Evolutionary conservation across 2,329 filamentous ascomycete genomes (phyloP).

Genomic region (Colletotrichum orbiculare): DNA sequence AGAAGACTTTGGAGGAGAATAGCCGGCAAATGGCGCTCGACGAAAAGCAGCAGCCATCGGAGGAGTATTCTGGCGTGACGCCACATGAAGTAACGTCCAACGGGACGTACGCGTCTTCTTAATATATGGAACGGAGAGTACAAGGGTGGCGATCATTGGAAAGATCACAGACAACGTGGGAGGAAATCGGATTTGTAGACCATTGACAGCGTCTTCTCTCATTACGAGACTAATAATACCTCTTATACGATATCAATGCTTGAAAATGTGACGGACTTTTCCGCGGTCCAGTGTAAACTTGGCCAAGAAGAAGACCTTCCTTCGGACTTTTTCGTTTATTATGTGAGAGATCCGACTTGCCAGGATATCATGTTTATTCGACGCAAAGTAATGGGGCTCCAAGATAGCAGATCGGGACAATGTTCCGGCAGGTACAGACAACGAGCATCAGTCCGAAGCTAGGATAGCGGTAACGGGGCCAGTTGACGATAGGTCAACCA

Average conservation of each 20-base stretch:
- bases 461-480: too few species aligned
- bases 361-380: too few species aligned
- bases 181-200: slow-evolving; percentile 33
- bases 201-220: slow-evolving; percentile 19
- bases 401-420: too few species aligned
- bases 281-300: too few species aligned
- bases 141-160: slow-evolving; percentile 25
- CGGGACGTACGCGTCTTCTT: not conserved
- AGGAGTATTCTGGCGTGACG: not conserved
- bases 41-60: not conserved
- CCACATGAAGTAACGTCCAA: not conserved
- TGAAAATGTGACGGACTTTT: not conserved
- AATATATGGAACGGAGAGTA: slow-evolving; percentile 7
- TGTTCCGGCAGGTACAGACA: too few species aligned
- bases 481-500: too few species aligned
- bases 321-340: too few species aligned
- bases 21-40: not conserved
- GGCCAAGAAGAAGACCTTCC: too few species aligned
- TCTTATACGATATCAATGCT: not conserved
- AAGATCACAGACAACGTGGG: slow-evolving; percentile 23
- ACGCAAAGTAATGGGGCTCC: too few species aligned
- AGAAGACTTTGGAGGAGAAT: slow-evolving; percentile 1
- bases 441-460: too few species aligned
- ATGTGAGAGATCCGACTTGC: too few species aligned
- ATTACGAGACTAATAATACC: slow-evolving; percentile 27